Evolutionary conservation across 805 yeast species (phyloP).

Genomic region (Lipomyces sp.): DNA sequence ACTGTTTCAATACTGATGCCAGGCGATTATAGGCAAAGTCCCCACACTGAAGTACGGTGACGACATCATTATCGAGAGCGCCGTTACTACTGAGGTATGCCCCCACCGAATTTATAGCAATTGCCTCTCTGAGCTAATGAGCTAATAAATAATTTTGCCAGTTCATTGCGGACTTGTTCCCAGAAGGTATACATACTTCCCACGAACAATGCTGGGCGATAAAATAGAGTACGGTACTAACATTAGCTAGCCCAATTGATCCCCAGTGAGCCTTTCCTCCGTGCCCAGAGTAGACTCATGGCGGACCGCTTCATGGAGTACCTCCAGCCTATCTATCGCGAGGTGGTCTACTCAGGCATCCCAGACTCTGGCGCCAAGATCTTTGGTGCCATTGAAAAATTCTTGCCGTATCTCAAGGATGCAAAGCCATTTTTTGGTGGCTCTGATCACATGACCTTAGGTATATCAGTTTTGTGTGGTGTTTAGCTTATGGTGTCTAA

Average conservation of each 20-base stretch:
- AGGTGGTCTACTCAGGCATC: slow-evolving; percentile 20
- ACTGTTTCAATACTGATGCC: background rate
- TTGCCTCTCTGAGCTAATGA: background rate
- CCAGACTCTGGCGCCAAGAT: slow-evolving; percentile 13
- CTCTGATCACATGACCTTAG: slow-evolving; percentile 23
- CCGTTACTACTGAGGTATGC: slow-evolving; percentile 20
- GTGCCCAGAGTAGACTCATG: slow-evolving; percentile 38
- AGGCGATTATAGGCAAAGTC: slow-evolving; percentile 37
- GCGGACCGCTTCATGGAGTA: slow-evolving; percentile 38
- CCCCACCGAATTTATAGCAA: background rate
- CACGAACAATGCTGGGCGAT: no score
- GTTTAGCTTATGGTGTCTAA: background rate
- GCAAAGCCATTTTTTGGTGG: slow-evolving; percentile 38
- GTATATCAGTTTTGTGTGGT: slow-evolving; percentile 6
- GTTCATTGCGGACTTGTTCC: slow-evolving; percentile 41
- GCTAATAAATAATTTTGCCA: background rate
- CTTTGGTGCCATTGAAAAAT: slow-evolving; percentile 35
- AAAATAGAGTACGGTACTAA: background rate
- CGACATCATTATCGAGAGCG: background rate
- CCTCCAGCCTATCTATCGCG: slow-evolving; percentile 29
- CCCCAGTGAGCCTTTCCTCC: slow-evolving; percentile 88
- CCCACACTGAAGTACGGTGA: slow-evolving; percentile 42
- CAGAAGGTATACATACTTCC: slow-evolving; percentile 32
- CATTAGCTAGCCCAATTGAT: slow-evolving; percentile 51
- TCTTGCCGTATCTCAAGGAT: slow-evolving; percentile 33